A percentile compares a stretch with the other conserved stretches of the same genome.
Conservation (phyloP, 495 filamentous ascomycete genomes). For the Echria macrotheca region DNA sequence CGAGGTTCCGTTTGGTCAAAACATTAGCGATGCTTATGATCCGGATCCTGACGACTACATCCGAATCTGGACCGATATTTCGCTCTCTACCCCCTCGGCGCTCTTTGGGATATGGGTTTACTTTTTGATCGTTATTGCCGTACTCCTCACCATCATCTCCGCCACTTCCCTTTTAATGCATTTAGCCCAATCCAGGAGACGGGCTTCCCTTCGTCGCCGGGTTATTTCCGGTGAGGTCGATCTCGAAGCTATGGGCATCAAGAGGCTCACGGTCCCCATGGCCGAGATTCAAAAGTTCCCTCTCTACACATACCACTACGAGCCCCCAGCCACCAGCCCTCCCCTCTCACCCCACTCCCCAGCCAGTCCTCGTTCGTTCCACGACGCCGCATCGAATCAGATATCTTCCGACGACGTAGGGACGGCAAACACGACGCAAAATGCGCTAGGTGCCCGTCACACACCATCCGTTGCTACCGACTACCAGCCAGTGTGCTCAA, state of each 20-base stretch:
- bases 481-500: slow-evolving; percentile 70
- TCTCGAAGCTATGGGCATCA: slow-evolving; percentile 74
- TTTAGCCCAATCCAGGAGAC: slow-evolving; percentile 60
- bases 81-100: slow-evolving; percentile 30
- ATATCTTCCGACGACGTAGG: no score
- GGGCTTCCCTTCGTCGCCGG: slow-evolving; percentile 58
- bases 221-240: slow-evolving; percentile 72
- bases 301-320: slow-evolving; percentile 61
- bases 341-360: slow-evolving; percentile 17
- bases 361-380: slow-evolving; percentile 3
- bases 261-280: slow-evolving; percentile 63
- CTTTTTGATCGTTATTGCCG: slow-evolving; percentile 70
- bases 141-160: slow-evolving; percentile 60
- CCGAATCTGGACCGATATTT: slow-evolving; percentile 45
- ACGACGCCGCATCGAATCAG: slow-evolving; percentile 4
- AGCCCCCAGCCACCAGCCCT: slow-evolving; percentile 24
- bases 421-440: no score
- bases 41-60: slow-evolving; percentile 57
- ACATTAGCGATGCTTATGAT: slow-evolving; percentile 55
- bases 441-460: no score
- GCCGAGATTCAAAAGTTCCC: slow-evolving; percentile 66
- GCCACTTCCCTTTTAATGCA: slow-evolving; percentile 68
- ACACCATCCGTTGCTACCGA: slow-evolving; percentile 34
- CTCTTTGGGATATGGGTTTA: slow-evolving; percentile 73
- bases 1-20: slow-evolving; percentile 49